phyloP scores from a whole-genome alignment of 2,329 filamentous ascomycete species.

The Aspergillus uvarum region DNA sequence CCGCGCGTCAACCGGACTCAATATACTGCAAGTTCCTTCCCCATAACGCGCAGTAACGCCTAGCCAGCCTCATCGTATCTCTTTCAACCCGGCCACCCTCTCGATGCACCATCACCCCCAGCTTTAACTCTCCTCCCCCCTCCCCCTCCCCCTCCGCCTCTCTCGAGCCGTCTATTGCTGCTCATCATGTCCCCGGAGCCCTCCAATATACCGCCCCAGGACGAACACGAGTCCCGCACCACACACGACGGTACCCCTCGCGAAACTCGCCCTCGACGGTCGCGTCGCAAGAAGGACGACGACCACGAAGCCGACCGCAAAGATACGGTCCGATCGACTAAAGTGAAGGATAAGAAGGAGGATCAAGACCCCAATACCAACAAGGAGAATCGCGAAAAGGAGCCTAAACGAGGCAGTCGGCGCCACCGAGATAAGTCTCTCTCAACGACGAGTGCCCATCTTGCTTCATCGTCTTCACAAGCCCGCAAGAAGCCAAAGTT shows the following conservation, averaged over 20 bases:
- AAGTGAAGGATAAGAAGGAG: constrained; percentile 26
- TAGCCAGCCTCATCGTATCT: constrained; percentile 6
- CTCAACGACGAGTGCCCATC: constrained; percentile 19
- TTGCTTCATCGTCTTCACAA: constrained; percentile 16
- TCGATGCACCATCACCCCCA: constrained; percentile 15
- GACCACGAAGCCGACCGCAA: constrained; percentile 29
- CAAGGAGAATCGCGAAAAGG: constrained; percentile 20
- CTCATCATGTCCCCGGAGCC: constrained; percentile 36
- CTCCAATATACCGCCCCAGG: constrained; percentile 27
- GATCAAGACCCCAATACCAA: constrained; percentile 22
- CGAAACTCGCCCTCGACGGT: constrained; percentile 36
- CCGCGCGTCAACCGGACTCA: neutral
- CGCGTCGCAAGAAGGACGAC: constrained; percentile 46
- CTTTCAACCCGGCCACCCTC: constrained; percentile 13
- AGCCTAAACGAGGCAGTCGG: constrained; percentile 31
- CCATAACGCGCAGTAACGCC: too few relatives aligned
- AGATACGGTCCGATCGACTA: constrained; percentile 26
- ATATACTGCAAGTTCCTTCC: neutral
- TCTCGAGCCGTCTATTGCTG: constrained; percentile 9
- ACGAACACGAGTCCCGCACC: constrained; percentile 27
- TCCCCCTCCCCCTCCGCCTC: neutral
- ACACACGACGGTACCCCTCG: constrained; percentile 24
- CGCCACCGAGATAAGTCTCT: constrained; percentile 39
- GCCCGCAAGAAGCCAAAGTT: constrained; percentile 52
- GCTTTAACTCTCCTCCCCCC: neutral